These are phyloP conservation scores for Cinchona pubescens DNA, from an alignment of 257 asterid genomes.

Conservation along the genomic window DNA sequence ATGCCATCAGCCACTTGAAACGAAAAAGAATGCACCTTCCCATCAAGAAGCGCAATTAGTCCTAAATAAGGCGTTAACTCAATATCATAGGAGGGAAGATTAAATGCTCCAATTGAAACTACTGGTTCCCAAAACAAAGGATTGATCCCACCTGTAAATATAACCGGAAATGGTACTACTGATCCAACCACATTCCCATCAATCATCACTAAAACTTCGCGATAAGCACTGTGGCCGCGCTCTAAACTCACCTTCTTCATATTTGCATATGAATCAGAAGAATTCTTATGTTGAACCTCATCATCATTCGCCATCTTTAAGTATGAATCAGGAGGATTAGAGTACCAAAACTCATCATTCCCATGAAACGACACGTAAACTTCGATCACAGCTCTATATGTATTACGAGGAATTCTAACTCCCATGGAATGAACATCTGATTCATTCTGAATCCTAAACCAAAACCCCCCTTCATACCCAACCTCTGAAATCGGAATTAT, in stretches of 20 bases:
- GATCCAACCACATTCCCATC: constrained; percentile 65
- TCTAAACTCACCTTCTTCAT: constrained; percentile 34
- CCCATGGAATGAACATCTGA: constrained; percentile 35
- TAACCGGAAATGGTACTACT: constrained; percentile 73
- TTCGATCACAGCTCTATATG: constrained; percentile 77
- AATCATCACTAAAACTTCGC: constrained; percentile 62
- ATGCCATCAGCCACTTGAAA: constrained; percentile 59
- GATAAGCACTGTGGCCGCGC: constrained; percentile 68
- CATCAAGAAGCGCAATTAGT: constrained; percentile 55
- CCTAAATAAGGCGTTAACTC: constrained; percentile 70
- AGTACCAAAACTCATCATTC: constrained; percentile 85
- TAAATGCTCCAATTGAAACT: constrained; percentile 80
- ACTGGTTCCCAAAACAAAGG: constrained; percentile 89
- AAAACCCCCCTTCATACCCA: constrained; percentile 58
- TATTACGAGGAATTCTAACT: constrained; percentile 50
- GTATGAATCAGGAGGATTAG: constrained; percentile 80
- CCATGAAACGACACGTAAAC: constrained; percentile 74
- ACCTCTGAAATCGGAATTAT: constrained; percentile 57
- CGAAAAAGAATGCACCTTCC: constrained; percentile 43
- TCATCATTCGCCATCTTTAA: constrained; percentile 57
- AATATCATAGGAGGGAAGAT: constrained; percentile 72
- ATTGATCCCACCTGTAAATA: constrained; percentile 72
- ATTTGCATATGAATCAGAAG: constrained; percentile 55
- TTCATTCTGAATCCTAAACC: constrained; percentile 66
- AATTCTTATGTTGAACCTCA: constrained; percentile 69